Base-by-base conservation (phyloP, 257 asterid species). In the Lycium ferocissimum region DNA sequence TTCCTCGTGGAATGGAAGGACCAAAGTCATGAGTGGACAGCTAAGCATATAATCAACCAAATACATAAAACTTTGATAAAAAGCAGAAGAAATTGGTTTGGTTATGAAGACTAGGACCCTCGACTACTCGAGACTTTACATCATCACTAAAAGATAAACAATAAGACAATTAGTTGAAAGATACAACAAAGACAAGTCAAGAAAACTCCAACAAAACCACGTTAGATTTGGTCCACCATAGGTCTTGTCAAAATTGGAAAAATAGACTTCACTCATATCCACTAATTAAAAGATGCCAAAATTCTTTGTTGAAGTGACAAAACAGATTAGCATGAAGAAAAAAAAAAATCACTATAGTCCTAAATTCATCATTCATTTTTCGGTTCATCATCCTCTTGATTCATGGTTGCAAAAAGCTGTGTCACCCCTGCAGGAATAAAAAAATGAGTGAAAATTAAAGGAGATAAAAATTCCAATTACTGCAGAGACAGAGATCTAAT, bases 351-450 rank as follows among this genome's bases (percentile, higher is more conserved):
- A 20, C 61, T 47, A 11, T 47, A 73, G 20, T 47, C 12, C 43
- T 73, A 38, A 70, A 38, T 15, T 71, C 54, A 71, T 40, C 35
- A 18, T 40, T 40, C 86, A 67, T 13, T 59, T 20, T 11, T 47
- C 11, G n/a, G 20, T 47, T 45, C 47, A 88, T 76, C 86, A 54
- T 72, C 80, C 6, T 35, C 58, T 43, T 45, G 38, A 45, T 72
- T 93, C 95, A 54, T 92, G 89, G 88, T 98, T 93, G 86, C 99
- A 94, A 85, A 90, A 91, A 47, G 92, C 93, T 83, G 89, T 93
- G 83, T 89, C 93, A 57, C 94, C 94, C 92, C 99, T 94, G 73
- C 71, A 59, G 1, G 5, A 70, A 17, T 40, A 67, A 67, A 35
- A 35, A 67, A 35, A 35, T 67, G n/a, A 5, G 49, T 35, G 2